Percentiles rank a stretch among this genome's conserved stretches.
These are phyloP conservation scores for Diplodia mutila DNA, from an alignment of 2,329 filamentous ascomycete genomes.

Conservation along the genomic window DNA sequence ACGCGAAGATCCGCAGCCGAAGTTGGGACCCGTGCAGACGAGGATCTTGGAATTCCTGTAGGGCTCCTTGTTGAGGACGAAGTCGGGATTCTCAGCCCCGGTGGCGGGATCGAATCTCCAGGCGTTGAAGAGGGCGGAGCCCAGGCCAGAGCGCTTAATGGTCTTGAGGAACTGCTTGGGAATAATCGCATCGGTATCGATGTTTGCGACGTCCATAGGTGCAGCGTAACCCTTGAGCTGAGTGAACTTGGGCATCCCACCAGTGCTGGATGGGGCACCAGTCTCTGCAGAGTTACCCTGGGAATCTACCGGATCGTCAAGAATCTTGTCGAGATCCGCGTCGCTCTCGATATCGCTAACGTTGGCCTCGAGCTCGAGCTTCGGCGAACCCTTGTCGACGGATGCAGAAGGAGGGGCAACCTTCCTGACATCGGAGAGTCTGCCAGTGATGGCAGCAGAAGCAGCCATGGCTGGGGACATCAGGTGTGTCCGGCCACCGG, in stretches of 20 bases:
- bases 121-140: conserved; percentile 82
- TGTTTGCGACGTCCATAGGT: conserved; percentile 83
- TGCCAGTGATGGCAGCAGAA: conserved; percentile 85
- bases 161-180: conserved; percentile 99
- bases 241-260: conserved; percentile 82
- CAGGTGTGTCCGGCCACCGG: conserved; percentile 85
- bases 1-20: conserved; percentile 89
- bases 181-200: conserved; percentile 99
- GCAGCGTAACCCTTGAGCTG: conserved; percentile 85
- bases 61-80: conserved; percentile 87
- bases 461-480: conserved; percentile 98
- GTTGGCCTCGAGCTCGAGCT: conserved; percentile 61
- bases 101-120: conserved; percentile 74
- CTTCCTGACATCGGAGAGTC: conserved; percentile 88
- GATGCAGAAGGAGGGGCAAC: conserved; percentile 59
- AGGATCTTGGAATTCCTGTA: conserved; percentile 86
- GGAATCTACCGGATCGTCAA: conserved; percentile 66
- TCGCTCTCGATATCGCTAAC: conserved; percentile 64
- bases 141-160: conserved; percentile 95
- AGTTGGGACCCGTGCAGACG: conserved; percentile 89
- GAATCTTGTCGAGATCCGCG: conserved; percentile 65
- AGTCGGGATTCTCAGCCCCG: conserved; percentile 75
- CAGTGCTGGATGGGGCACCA: conserved; percentile 51
- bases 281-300: conserved; percentile 67
- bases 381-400: conserved; percentile 55